Percentiles rank a stretch among this genome's conserved stretches.
Evolutionary conservation across 805 yeast genomes (phyloP).

Genomic region (Candida ficus): DNA sequence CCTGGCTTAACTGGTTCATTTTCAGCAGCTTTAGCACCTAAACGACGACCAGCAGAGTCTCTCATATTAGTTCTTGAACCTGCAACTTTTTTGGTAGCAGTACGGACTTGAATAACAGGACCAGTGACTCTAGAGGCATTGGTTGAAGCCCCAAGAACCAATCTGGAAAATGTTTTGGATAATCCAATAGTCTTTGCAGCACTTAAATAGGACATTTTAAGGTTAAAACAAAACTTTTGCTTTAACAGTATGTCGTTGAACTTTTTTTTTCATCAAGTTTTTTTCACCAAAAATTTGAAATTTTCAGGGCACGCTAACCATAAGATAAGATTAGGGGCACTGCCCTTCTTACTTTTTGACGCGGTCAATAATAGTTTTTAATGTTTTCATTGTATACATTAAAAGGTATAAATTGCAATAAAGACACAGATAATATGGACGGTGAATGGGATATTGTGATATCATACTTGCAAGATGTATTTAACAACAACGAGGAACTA

Average conservation of each 20-base stretch:
- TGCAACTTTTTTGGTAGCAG: slow-evolving; percentile 89
- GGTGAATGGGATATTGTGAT: slow-evolving; percentile 67
- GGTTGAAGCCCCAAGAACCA: slow-evolving; percentile 9
- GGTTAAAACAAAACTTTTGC: not conserved
- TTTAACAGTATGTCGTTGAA: not conserved
- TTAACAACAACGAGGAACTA: slow-evolving; percentile 52
- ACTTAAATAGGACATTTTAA: slow-evolving; percentile 15
- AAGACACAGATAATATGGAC: too few species aligned
- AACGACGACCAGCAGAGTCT: slow-evolving; percentile 91
- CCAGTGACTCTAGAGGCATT: not conserved
- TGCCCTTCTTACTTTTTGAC: too few species aligned
- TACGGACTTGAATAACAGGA: slow-evolving; percentile 48
- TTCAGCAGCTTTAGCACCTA: slow-evolving; percentile 87
- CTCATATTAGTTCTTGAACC: slow-evolving; percentile 93
- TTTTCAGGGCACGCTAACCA: too few species aligned
- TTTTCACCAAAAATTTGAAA: too few species aligned
- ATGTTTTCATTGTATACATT: too few species aligned
- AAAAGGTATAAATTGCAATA: too few species aligned
- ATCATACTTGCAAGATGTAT: slow-evolving; percentile 63
- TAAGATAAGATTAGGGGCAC: too few species aligned
- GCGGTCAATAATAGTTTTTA: too few species aligned
- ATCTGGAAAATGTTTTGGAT: slow-evolving; percentile 13
- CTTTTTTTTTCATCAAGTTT: not conserved
- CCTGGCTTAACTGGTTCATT: slow-evolving; percentile 72
- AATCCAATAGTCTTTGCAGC: slow-evolving; percentile 11